These are phyloP conservation scores for Penicillium sp. DNA, from an alignment of 2,329 filamentous ascomycete species.

Conservation along the genomic window DNA sequence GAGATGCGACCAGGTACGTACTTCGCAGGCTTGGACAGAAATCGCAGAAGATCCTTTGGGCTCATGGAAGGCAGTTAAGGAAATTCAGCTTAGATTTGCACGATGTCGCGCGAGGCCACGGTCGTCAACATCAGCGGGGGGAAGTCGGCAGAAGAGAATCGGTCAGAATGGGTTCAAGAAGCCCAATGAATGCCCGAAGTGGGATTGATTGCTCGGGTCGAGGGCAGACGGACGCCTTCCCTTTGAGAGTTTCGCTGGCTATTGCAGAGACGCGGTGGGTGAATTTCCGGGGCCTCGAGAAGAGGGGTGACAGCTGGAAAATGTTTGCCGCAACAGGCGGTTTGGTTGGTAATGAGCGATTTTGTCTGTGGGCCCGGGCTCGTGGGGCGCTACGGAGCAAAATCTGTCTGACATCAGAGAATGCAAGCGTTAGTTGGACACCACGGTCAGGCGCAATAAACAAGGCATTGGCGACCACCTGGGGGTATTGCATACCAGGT, in stretches of 20 bases:
- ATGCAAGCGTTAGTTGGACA: constrained; percentile 8
- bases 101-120: constrained; percentile 35
- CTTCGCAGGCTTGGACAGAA: constrained; percentile 93
- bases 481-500: neutral
- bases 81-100: constrained; percentile 35
- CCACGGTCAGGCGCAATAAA: neutral
- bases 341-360: constrained; percentile 25
- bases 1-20: too few relatives aligned
- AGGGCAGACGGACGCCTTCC: constrained; percentile 2
- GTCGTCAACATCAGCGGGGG: constrained; percentile 34
- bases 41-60: constrained; percentile 84
- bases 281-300: constrained; percentile 16
- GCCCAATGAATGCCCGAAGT: constrained; percentile 22
- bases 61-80: constrained; percentile 68
- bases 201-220: constrained; percentile 15
- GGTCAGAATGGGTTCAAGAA: constrained; percentile 16
- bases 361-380: constrained; percentile 28
- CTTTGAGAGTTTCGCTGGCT: constrained; percentile 4
- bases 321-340: constrained; percentile 18
- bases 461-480: neutral
- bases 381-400: constrained; percentile 23
- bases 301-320: constrained; percentile 18
- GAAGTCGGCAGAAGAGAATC: constrained; percentile 7
- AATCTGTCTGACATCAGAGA: constrained; percentile 26
- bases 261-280: constrained; percentile 4